Base-by-base conservation (phyloP, 2,329 filamentous ascomycete genomes). In the Aspergillus ibericus region DNA sequence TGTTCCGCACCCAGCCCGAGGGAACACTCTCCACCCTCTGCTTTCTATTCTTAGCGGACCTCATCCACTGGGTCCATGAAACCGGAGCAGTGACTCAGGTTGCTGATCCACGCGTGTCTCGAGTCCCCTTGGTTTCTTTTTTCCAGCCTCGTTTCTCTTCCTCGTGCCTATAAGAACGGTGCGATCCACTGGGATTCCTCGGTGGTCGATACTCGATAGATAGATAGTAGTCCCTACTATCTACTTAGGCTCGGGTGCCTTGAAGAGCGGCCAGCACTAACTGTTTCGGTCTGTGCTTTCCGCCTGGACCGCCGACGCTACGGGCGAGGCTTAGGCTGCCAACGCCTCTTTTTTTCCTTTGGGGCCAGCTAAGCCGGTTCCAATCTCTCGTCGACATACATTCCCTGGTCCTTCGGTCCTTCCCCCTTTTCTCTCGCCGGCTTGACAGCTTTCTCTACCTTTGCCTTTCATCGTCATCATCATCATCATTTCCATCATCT, bases 361-460 rank as follows among this genome's bases (percentile, higher is more conserved):
- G 42, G 46, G 61, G 62, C 63, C 62, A 66, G 55, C 60, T 66
- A 59, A 62, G 56, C 62, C 61, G 35, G 42, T 56, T 56, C 56
- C 38, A 52, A 34, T 40, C 55, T 36, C 29, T 51, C 48, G n/a
- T 53, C 36, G 38, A 18, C 51, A 53, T 27, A 42, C 50, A 53
- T 40, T 53, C 50, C 25, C 50, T 15, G 20, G 36, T 40, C 22
- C 18, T 18, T 15, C n/a, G 10, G 25, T 16, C 22, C 36, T 55
- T 52, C 60, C 56, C 55, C 42, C 50, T 46, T 50, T 47, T 56
- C 34, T 47, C 16, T 32, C 6, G 8, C 7, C 29, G 12, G 29
- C 7, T 32, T 32, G 29, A 32, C 29, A 32, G 29, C 8, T n/a
- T n/a, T n/a, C n/a, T n/a, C n/a, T 32, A 32, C 29, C 10, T 32